Conservation (phyloP, 768 basidiomycete species). For the Mycena latifolia region DNA sequence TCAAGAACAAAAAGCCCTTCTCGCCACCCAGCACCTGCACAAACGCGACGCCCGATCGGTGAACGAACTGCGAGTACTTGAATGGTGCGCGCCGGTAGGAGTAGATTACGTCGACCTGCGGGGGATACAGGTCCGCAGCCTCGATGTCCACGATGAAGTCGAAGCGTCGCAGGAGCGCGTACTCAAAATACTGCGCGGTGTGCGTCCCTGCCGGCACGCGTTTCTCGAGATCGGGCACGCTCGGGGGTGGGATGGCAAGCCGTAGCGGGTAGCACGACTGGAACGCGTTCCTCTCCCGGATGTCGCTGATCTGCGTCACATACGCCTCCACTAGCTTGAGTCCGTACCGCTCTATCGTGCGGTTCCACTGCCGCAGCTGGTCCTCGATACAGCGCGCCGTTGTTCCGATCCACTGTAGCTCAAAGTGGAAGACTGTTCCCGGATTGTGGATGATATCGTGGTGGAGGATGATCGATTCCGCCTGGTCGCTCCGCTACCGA, state of each 20-base stretch:
- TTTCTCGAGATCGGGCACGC: constrained; percentile 73
- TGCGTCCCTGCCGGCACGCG: constrained; percentile 78
- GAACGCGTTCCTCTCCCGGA: constrained; percentile 88
- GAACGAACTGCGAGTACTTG: constrained; percentile 92
- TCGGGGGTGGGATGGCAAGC: constrained; percentile 81
- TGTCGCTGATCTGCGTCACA: constrained; percentile 91
- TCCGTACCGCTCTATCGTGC: constrained; percentile 89
- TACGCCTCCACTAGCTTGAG: constrained; percentile 94
- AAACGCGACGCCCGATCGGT: constrained; percentile 90
- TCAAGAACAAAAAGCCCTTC: constrained; percentile 89
- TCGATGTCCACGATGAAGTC: constrained; percentile 90
- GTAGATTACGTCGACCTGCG: constrained; percentile 87
- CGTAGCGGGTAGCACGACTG: constrained; percentile 90
- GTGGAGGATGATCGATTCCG: constrained; percentile 90
- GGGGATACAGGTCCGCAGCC: constrained; percentile 80
- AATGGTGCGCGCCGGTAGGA: constrained; percentile 87
- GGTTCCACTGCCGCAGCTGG: constrained; percentile 82
- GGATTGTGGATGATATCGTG: constrained; percentile 97
- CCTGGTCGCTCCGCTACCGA: constrained; percentile 82
- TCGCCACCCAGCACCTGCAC: constrained; percentile 87
- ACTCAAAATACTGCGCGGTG: constrained; percentile 82
- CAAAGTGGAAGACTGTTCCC: constrained; percentile 95
- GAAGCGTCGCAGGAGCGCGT: constrained; percentile 79
- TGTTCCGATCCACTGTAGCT: constrained; percentile 97
- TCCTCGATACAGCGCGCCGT: constrained; percentile 94